phyloP scores from a whole-genome alignment of 257 asterid species.

The Plantago elongata region DNA sequence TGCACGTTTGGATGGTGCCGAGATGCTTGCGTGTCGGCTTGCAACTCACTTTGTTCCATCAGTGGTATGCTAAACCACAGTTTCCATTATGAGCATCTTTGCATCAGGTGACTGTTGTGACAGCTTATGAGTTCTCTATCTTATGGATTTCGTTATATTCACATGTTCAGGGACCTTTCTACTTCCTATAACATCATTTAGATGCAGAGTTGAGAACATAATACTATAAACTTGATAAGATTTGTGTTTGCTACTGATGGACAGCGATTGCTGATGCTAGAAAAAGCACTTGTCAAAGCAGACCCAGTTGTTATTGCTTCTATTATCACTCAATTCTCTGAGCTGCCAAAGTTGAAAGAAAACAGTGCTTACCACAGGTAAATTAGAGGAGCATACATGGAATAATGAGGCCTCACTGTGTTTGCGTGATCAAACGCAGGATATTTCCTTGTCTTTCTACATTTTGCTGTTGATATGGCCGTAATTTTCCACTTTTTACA shows the following conservation, averaged over 20 bases:
- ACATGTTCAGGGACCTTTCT: too few relatives aligned
- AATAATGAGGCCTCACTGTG: too few relatives aligned
- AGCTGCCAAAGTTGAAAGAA: slow-evolving; percentile 52
- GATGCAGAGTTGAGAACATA: not conserved
- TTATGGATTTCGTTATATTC: too few relatives aligned
- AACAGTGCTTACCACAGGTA: slow-evolving; percentile 61
- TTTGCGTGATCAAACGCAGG: too few relatives aligned
- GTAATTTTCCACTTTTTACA: not conserved
- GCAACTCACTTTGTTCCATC: slow-evolving; percentile 82
- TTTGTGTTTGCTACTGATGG: slow-evolving; percentile 14
- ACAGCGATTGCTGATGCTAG: slow-evolving; percentile 56
- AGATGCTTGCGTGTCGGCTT: slow-evolving; percentile 82
- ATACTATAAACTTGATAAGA: not conserved
- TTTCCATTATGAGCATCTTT: too few relatives aligned
- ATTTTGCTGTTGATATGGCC: not conserved
- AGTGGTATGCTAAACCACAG: slow-evolving; percentile 33
- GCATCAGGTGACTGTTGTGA: too few relatives aligned
- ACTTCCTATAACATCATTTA: not conserved
- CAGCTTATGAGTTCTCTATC: too few relatives aligned
- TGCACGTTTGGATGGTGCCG: slow-evolving; percentile 79
- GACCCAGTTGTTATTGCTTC: slow-evolving; percentile 57
- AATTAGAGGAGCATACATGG: not conserved
- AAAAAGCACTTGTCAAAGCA: slow-evolving; percentile 62
- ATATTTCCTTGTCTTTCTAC: not conserved
- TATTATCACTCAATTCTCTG: slow-evolving; percentile 45